phyloP scores from a whole-genome alignment of 1,284 basidiomycete genomes.

The Porogramme epimiltina region DNA sequence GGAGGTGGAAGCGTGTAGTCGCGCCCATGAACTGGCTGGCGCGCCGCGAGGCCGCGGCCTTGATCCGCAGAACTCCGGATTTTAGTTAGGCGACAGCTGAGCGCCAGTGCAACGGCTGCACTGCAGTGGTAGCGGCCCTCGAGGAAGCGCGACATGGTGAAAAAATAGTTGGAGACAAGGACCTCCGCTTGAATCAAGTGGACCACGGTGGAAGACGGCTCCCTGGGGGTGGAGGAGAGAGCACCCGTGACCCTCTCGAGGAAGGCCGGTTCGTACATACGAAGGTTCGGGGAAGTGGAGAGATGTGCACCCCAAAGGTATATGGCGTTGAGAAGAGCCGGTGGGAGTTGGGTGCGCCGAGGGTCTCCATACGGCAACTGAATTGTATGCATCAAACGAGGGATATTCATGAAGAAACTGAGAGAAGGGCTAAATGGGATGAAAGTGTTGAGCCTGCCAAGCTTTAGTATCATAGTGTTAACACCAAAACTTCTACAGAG shows the following conservation, averaged over 20 bases:
- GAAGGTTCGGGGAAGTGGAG: conserved; percentile 20
- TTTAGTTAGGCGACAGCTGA: conserved; percentile 36
- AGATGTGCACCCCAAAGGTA: conserved; percentile 33
- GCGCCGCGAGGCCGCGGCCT: conserved; percentile 4
- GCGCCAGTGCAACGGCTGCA: conserved; percentile 40
- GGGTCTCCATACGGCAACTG: conserved; percentile 17
- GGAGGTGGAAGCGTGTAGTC: conserved; percentile 19
- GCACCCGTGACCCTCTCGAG: conserved; percentile 31
- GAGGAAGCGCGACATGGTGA: conserved; percentile 39
- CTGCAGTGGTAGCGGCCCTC: conserved; percentile 47
- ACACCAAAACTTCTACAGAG: not conserved
- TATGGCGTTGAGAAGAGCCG: conserved; percentile 30
- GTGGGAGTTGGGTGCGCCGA: conserved; percentile 22
- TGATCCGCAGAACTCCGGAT: conserved; percentile 26
- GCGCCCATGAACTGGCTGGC: conserved; percentile 4
- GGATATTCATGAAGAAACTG: conserved; percentile 25
- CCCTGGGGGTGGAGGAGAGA: conserved; percentile 31
- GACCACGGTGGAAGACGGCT: conserved; percentile 38
- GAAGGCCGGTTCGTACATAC: conserved; percentile 26
- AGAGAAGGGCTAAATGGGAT: conserved; percentile 35
- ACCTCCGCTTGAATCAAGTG: conserved; percentile 48
- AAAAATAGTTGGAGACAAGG: conserved; percentile 47
- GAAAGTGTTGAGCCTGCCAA: conserved; percentile 41
- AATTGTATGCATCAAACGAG: conserved; percentile 19
- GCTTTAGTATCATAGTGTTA: conserved; percentile 16